phyloP scores from a whole-genome alignment of 2,329 filamentous ascomycete genomes.

The Aspergillus sp. region DNA sequence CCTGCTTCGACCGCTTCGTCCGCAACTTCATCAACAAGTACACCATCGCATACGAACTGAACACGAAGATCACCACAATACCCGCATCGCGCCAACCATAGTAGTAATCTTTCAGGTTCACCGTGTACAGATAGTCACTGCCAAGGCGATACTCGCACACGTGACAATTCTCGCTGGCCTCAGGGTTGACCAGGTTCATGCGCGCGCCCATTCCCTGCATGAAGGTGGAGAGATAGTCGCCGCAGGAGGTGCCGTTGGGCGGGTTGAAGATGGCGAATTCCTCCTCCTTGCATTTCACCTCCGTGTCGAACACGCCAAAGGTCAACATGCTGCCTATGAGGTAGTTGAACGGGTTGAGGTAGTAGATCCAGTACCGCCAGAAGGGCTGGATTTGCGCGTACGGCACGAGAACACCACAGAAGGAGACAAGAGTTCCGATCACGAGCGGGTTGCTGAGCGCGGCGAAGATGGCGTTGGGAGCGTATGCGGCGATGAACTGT shows the following conservation, averaged over 20 bases:
- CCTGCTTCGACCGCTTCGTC: slow-evolving; percentile 1
- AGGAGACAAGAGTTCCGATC: slow-evolving; percentile 39
- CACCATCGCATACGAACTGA: slow-evolving; percentile 8
- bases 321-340: slow-evolving; percentile 22
- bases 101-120: slow-evolving; percentile 38
- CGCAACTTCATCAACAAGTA: slow-evolving; percentile 3
- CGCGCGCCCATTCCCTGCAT: slow-evolving; percentile 38
- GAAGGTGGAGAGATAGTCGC: slow-evolving; percentile 49
- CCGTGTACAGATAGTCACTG: slow-evolving; percentile 49
- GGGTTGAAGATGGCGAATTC: slow-evolving; percentile 21
- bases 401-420: slow-evolving; percentile 24
- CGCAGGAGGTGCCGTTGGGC: slow-evolving; percentile 46
- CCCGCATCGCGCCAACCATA: slow-evolving; percentile 8
- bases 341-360: slow-evolving; percentile 25
- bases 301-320: slow-evolving; percentile 17
- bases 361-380: slow-evolving; percentile 29
- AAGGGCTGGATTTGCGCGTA: slow-evolving; percentile 23
- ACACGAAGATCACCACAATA: slow-evolving; percentile 6
- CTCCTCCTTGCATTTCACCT: slow-evolving; percentile 16
- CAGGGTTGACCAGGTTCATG: slow-evolving; percentile 52
- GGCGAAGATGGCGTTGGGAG: slow-evolving; percentile 57
- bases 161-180: slow-evolving; percentile 46
- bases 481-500: slow-evolving; percentile 71
- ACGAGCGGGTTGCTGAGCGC: slow-evolving; percentile 68
- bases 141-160: slow-evolving; percentile 55